Conservation (phyloP, 139 green algal genomes). For the Tetraselmis striata region DNA sequence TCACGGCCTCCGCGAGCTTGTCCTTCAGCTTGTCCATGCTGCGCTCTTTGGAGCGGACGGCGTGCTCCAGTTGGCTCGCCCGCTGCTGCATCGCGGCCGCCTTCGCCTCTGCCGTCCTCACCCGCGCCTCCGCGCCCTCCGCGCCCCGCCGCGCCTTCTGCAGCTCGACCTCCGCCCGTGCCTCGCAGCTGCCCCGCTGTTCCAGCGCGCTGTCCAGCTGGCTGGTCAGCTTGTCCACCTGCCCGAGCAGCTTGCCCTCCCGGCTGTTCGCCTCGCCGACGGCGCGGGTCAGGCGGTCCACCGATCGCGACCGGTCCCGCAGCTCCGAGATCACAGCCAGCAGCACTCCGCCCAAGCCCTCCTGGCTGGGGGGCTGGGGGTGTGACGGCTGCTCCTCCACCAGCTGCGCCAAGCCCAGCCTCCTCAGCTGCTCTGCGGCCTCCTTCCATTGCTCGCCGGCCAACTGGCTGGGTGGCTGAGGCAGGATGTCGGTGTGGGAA, state of each 20-base stretch:
- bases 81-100: neutral
- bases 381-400: neutral
- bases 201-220: neutral
- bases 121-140: neutral
- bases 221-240: neutral
- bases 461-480: too few relatives aligned
- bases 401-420: neutral
- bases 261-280: neutral
- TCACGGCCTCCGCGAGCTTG: constrained; percentile 33
- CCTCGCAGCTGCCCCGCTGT: neutral
- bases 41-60: constrained; percentile 28
- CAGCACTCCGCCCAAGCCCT: neutral
- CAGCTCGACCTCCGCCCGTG: neutral
- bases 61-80: constrained; percentile 17
- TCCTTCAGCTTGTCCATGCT: constrained; percentile 37
- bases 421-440: neutral
- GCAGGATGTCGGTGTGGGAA: too few relatives aligned
- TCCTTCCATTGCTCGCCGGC: too few relatives aligned
- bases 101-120: neutral
- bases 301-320: too few relatives aligned
- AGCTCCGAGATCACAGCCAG: neutral
- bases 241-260: neutral
- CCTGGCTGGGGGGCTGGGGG: neutral
- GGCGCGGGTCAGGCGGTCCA: neutral
- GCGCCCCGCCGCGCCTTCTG: neutral